Evolutionary conservation across 2,329 filamentous ascomycete species (phyloP).

Genomic region (Fusarium tricinctum): DNA sequence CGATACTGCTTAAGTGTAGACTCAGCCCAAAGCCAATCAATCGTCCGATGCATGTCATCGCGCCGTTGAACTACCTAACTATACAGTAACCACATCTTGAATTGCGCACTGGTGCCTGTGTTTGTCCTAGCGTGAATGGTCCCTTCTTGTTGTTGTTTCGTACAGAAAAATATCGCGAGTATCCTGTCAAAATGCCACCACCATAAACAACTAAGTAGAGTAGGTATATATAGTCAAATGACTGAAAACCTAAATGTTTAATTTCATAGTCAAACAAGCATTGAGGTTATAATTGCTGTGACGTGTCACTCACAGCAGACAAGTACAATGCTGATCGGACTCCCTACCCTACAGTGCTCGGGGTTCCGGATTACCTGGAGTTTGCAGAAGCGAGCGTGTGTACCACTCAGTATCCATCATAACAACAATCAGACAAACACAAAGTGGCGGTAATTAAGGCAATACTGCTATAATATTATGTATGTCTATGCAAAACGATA

Average conservation of each 20-base stretch:
- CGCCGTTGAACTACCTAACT: neutral
- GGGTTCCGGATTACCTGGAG: no score
- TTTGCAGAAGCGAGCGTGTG: no score
- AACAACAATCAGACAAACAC: no score
- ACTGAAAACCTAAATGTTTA: no score
- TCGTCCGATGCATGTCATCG: neutral
- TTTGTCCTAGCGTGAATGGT: neutral
- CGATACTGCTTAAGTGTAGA: neutral
- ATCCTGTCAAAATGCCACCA: neutral
- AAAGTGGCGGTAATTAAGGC: neutral
- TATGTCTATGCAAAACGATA: constrained; percentile 4
- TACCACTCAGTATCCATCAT: no score
- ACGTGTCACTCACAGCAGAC: no score
- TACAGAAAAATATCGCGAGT: neutral
- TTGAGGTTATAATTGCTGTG: no score
- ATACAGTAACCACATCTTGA: neutral
- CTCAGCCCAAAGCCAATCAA: neutral
- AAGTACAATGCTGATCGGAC: no score
- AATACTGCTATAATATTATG: constrained; percentile 15
- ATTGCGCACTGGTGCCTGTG: constrained; percentile 12
- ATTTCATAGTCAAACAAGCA: no score
- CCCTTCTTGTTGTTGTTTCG: neutral
- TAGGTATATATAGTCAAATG: neutral
- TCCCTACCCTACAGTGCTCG: neutral
- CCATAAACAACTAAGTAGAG: neutral